These are phyloP conservation scores for Tagetes patula DNA, from an alignment of 129 eudicot species.

Conservation along the genomic window DNA sequence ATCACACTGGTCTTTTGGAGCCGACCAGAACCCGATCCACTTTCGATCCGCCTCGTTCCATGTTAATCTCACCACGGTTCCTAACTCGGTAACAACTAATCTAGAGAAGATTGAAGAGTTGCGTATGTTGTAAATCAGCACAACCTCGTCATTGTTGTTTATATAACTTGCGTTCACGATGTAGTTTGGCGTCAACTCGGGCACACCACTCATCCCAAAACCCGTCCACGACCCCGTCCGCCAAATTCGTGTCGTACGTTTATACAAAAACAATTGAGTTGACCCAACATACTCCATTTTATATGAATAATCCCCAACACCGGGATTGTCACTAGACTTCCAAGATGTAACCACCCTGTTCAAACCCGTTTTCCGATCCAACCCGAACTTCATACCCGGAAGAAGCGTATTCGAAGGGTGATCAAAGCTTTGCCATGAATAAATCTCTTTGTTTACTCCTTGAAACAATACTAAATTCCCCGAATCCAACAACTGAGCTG, in stretches of 20 bases:
- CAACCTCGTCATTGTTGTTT: slow-evolving; percentile 34
- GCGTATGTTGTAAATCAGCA: slow-evolving; percentile 11
- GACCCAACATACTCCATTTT: slow-evolving; percentile 40
- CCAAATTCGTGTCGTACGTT: slow-evolving; percentile 32
- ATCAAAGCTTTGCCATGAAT: slow-evolving; percentile 52
- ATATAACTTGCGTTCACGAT: slow-evolving; percentile 23
- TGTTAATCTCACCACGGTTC: slow-evolving; percentile 28
- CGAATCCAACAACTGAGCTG: slow-evolving; percentile 40
- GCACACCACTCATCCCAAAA: slow-evolving; percentile 38
- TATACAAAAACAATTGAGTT: slow-evolving; percentile 39
- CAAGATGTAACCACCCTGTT: slow-evolving; percentile 37
- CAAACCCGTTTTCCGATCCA: slow-evolving; percentile 41
- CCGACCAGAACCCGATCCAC: slow-evolving; percentile 39
- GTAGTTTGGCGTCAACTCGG: slow-evolving; percentile 14
- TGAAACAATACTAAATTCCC: slow-evolving; percentile 45
- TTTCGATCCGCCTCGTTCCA: slow-evolving; percentile 28
- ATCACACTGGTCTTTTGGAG: slow-evolving; percentile 45
- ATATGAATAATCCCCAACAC: slow-evolving; percentile 38
- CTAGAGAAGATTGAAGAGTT: slow-evolving; percentile 40
- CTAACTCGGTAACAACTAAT: slow-evolving; percentile 29
- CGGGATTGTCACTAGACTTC: slow-evolving; percentile 42
- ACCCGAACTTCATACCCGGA: slow-evolving; percentile 45
- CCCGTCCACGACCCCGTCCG: slow-evolving; percentile 49
- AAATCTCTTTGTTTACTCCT: slow-evolving; percentile 8
- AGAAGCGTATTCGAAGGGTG: slow-evolving; percentile 43